These are phyloP conservation scores for Coemansia sp. DNA, from an alignment of 192 early-diverging fungal species.

Conservation along the genomic window DNA sequence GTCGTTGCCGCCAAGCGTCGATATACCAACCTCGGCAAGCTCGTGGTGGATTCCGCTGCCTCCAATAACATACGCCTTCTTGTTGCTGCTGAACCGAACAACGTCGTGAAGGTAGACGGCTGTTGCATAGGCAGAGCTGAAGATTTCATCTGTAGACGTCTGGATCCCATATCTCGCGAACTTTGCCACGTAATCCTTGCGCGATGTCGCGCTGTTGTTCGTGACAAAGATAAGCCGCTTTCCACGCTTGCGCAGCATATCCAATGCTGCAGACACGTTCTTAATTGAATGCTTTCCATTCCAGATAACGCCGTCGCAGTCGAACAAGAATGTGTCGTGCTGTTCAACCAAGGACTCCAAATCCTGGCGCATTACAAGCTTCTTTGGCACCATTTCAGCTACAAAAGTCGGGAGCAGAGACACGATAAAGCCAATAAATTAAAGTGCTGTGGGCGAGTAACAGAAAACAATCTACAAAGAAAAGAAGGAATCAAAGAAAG, in stretches of 20 bases:
- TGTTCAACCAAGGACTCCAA: slow-evolving; percentile 66
- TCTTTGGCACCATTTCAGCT: slow-evolving; percentile 20
- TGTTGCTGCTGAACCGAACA: slow-evolving; percentile 78
- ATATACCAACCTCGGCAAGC: slow-evolving; percentile 77
- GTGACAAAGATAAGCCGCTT: slow-evolving; percentile 96
- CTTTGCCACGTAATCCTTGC: slow-evolving; percentile 77
- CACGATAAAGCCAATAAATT: too few species aligned
- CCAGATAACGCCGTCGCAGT: slow-evolving; percentile 99
- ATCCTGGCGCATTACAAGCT: slow-evolving; percentile 32
- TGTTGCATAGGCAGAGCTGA: slow-evolving; percentile 89
- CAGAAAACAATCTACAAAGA: too few species aligned
- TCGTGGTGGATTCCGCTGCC: slow-evolving; percentile 87
- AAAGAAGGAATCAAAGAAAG: too few species aligned
- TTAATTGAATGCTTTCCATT: slow-evolving; percentile 68
- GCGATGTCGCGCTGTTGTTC: slow-evolving; percentile 94
- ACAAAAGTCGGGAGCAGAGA: too few species aligned
- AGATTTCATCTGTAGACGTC: slow-evolving; percentile 83
- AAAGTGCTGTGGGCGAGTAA: too few species aligned
- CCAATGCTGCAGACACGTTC: slow-evolving; percentile 69
- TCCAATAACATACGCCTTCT: slow-evolving; percentile 92
- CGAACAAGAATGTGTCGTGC: slow-evolving; percentile 93
- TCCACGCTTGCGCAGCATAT: slow-evolving; percentile 70
- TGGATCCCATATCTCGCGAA: slow-evolving; percentile 80
- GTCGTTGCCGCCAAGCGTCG: slow-evolving; percentile 59
- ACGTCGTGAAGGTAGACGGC: slow-evolving; percentile 89